Evolutionary conservation across 208 protist species (phyloP), one percentile per base, ranked within the genome.

Genomic region (Leishmania gerbilli): DNA sequence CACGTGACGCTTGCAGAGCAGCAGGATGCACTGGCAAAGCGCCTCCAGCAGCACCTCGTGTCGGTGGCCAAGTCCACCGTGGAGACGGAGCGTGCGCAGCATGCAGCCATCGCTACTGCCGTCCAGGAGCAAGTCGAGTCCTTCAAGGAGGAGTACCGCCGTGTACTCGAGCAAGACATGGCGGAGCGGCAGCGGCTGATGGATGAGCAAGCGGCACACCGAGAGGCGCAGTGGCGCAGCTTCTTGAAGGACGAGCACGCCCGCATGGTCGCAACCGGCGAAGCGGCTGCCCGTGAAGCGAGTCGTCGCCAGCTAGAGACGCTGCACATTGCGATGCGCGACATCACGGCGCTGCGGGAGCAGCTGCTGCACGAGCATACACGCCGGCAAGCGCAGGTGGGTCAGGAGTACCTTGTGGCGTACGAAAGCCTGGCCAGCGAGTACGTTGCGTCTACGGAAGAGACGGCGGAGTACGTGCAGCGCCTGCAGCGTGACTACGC

Each of bases 321-420:
- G 15, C 82, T 95, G 49, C 84, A 89, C 74, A 60, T 84, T 3
- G 92, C 90, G 21, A 90, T 95, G 87, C 76, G 75, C 8, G 89
- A 95, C 68, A 81, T 94, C n/a, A 88, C 87, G 27, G 62, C 60
- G 40, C 79, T 94, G 56, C 88, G 91, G 19, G 83, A 87, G 74
- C 64, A 80, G 34, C 84, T 94, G n/a, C 31, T 92, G 31, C 78
- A 67, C 4, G 84, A 90, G 34, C 84, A 89, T 58, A 80, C 81
- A 21, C 77, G 81, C 34, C 83, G 88, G 68, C 85, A 94, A 79
- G 82, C 84, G 31, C 71, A 86, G 37, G 74, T 85, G 8, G 83
- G 85, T 53, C 81, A 84, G 21, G 82, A 86, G 27, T 86, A 89
- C 64, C 58, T 92, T 1, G 55, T 72, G 9, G 56, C 79, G n/a